Conservation (phyloP, 2,329 filamentous ascomycete species). For the Alternaria brassicicola region DNA sequence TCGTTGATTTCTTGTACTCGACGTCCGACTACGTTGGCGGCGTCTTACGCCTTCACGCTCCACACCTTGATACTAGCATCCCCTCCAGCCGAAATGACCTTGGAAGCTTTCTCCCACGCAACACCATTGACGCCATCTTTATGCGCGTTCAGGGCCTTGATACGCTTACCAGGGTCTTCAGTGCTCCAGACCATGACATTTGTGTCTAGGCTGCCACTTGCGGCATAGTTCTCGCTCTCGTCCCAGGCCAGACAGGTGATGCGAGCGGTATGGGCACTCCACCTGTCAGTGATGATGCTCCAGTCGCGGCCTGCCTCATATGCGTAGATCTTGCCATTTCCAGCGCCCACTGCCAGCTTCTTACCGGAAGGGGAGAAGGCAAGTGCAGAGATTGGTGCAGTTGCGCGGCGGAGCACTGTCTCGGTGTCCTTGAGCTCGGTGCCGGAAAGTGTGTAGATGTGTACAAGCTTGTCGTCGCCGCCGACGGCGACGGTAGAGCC, state of each 20-base stretch:
- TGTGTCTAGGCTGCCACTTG: conserved; percentile 86
- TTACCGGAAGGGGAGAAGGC: conserved; percentile 81
- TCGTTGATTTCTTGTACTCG: background rate
- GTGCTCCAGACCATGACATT: conserved; percentile 93
- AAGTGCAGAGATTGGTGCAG: conserved; percentile 76
- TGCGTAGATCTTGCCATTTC: conserved; percentile 84
- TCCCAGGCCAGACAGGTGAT: conserved; percentile 79
- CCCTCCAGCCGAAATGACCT: conserved; percentile 78
- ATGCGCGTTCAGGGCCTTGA: conserved; percentile 87
- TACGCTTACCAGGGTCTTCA: conserved; percentile 77
- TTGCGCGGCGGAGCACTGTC: conserved; percentile 69
- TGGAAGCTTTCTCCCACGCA: conserved; percentile 70
- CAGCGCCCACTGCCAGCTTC: conserved; percentile 80
- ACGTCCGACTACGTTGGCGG: background rate
- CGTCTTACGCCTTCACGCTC: conserved; percentile 51
- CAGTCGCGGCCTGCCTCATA: conserved; percentile 69
- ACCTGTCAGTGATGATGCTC: conserved; percentile 78
- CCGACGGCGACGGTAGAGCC: conserved; percentile 76
- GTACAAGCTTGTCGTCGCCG: conserved; percentile 73
- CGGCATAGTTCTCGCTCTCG: conserved; percentile 73
- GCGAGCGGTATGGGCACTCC: conserved; percentile 73
- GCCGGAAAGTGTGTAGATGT: conserved; percentile 71
- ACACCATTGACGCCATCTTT: conserved; percentile 95
- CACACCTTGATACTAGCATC: conserved; percentile 94
- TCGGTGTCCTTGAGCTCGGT: conserved; percentile 60